Conservation (phyloP, 768 basidiomycete species). For the Naganishia antarctica region DNA sequence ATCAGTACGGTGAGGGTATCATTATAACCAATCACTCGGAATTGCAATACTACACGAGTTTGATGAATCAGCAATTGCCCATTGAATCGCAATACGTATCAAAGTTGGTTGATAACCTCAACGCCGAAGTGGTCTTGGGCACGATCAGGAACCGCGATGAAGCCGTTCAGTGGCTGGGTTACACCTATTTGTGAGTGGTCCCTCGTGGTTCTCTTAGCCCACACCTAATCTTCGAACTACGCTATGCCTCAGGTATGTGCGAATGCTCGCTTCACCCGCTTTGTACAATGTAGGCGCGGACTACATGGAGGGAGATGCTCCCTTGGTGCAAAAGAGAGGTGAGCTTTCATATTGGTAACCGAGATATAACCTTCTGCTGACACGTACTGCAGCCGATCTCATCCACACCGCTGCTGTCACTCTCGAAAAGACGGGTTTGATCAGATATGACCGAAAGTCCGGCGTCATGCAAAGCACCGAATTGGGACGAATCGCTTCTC, state of each 20-base stretch:
- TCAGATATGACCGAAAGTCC: slow-evolving; percentile 85
- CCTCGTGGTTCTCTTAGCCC: too few species aligned
- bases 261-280: slow-evolving; percentile 83
- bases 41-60: slow-evolving; percentile 89
- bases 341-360: slow-evolving; percentile 36
- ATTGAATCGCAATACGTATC: slow-evolving; percentile 93
- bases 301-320: slow-evolving; percentile 78
- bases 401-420: slow-evolving; percentile 86
- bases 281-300: slow-evolving; percentile 84
- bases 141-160: slow-evolving; percentile 92
- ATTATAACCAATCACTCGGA: slow-evolving; percentile 98
- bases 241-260: slow-evolving; percentile 65
- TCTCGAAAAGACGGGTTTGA: slow-evolving; percentile 85
- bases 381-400: slow-evolving; percentile 58
- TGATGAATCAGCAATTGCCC: slow-evolving; percentile 94
- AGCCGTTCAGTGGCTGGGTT: slow-evolving; percentile 94
- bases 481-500: slow-evolving; percentile 85
- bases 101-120: slow-evolving; percentile 88
- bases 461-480: slow-evolving; percentile 91
- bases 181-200: slow-evolving; percentile 86
- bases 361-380: not conserved
- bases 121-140: slow-evolving; percentile 94
- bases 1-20: slow-evolving; percentile 93
- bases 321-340: slow-evolving; percentile 81
- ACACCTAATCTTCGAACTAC: not conserved